Conservation (phyloP, 345 rosid genomes). For the Hypericum perforatum region DNA sequence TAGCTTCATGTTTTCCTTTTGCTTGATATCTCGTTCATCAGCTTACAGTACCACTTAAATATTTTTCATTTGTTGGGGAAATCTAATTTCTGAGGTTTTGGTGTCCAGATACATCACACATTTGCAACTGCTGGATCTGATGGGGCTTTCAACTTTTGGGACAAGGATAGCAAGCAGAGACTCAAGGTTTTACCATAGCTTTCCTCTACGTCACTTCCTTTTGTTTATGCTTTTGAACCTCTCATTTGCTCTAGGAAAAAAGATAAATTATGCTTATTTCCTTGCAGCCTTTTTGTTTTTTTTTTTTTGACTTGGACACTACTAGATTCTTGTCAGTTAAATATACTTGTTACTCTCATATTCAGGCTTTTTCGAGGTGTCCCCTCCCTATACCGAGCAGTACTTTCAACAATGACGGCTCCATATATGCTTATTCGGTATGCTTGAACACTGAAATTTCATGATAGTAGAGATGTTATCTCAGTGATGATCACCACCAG, state of each 20-base stretch:
- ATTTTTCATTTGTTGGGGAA: too few species aligned
- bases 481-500: background rate
- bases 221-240: too few species aligned
- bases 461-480: background rate
- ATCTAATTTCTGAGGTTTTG: too few species aligned
- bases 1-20: too few species aligned
- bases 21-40: too few species aligned
- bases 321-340: background rate
- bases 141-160: slow-evolving; percentile 98
- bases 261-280: too few species aligned
- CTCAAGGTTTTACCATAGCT: slow-evolving; percentile 48
- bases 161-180: slow-evolving; percentile 97
- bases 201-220: background rate
- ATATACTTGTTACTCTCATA: too few species aligned
- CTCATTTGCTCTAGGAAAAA: too few species aligned
- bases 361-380: slow-evolving; percentile 90
- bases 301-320: background rate
- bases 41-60: too few species aligned
- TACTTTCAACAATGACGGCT: slow-evolving; percentile 88
- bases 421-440: slow-evolving; percentile 88
- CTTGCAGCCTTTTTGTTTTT: background rate
- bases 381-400: slow-evolving; percentile 83
- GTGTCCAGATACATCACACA: slow-evolving; percentile 70
- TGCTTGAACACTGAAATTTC: background rate
- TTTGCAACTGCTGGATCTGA: slow-evolving; percentile 99